Evolutionary conservation across 441 rosid species (phyloP).

Genomic region (Erysimum cheiri): DNA sequence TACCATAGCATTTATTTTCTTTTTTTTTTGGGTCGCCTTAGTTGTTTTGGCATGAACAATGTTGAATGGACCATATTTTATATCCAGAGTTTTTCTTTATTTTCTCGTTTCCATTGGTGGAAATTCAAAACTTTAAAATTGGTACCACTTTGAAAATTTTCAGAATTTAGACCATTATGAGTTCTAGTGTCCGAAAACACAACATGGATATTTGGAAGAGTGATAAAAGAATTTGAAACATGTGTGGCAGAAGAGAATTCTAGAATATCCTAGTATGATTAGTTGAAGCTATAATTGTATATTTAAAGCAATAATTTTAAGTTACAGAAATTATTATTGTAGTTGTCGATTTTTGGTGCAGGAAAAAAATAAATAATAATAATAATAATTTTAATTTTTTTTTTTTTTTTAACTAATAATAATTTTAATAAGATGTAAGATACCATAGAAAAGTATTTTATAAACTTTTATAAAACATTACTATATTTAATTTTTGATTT

Average conservation of each 20-base stretch:
- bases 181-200: not conserved
- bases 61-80: slow-evolving; percentile 38
- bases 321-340: not conserved
- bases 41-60: slow-evolving; percentile 35
- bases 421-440: too few species aligned
- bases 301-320: not conserved
- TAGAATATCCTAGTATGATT: slow-evolving; percentile 13
- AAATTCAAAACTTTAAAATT: slow-evolving; percentile 22
- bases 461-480: too few species aligned
- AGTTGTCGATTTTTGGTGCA: not conserved
- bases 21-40: not conserved
- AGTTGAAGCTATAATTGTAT: not conserved
- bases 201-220: slow-evolving; percentile 11
- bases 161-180: not conserved
- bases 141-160: slow-evolving; percentile 35
- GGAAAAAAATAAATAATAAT: too few species aligned
- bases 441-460: too few species aligned
- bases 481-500: not conserved
- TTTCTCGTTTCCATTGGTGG: slow-evolving; percentile 5
- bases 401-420: too few species aligned
- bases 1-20: not conserved
- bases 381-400: too few species aligned
- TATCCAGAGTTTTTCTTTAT: not conserved
- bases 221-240: slow-evolving; percentile 1
- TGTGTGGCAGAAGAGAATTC: slow-evolving; percentile 6